Evolutionary conservation across 2,329 filamentous ascomycete species (phyloP).

Genomic region (Ophiostoma piceae): DNA sequence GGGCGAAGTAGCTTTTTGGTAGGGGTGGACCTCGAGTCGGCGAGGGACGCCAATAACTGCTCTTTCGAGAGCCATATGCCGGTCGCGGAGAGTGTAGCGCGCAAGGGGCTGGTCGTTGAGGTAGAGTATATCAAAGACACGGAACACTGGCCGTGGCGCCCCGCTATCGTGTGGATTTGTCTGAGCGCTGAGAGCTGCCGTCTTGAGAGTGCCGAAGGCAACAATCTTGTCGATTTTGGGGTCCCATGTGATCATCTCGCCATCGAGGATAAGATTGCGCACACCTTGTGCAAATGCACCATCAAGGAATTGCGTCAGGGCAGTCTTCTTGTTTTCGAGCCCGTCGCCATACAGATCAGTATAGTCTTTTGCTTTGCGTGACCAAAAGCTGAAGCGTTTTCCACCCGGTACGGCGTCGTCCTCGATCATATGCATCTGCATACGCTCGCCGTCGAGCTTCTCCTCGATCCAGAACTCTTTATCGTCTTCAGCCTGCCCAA

Average conservation of each 20-base stretch:
- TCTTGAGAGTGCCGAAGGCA: constrained; percentile 88
- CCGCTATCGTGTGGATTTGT: constrained; percentile 61
- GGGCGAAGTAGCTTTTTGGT: constrained; percentile 59
- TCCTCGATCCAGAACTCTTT: constrained; percentile 93
- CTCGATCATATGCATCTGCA: constrained; percentile 88
- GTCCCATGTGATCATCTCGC: constrained; percentile 99
- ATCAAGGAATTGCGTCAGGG: constrained; percentile 73
- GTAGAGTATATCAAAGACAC: constrained; percentile 86
- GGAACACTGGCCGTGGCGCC: constrained; percentile 69
- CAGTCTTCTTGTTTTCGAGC: constrained; percentile 66
- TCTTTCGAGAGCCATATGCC: constrained; percentile 66
- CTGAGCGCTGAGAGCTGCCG: constrained; percentile 75
- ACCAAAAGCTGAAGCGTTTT: constrained; percentile 80
- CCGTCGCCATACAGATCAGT: constrained; percentile 85
- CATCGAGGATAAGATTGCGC: constrained; percentile 83
- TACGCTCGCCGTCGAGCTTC: constrained; percentile 92
- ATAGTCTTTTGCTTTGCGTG: constrained; percentile 92
- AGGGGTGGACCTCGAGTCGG: constrained; percentile 76
- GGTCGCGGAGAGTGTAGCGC: constrained; percentile 74
- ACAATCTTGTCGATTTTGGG: constrained; percentile 77
- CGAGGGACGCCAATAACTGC: constrained; percentile 66
- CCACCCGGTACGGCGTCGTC: constrained; percentile 65
- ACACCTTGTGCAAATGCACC: constrained; percentile 73
- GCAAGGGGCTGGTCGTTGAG: constrained; percentile 78
- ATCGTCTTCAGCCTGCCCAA: constrained; percentile 63